phyloP scores from a whole-genome alignment of 805 yeast genomes.

The Saccharomycopsis synnaedendra region DNA sequence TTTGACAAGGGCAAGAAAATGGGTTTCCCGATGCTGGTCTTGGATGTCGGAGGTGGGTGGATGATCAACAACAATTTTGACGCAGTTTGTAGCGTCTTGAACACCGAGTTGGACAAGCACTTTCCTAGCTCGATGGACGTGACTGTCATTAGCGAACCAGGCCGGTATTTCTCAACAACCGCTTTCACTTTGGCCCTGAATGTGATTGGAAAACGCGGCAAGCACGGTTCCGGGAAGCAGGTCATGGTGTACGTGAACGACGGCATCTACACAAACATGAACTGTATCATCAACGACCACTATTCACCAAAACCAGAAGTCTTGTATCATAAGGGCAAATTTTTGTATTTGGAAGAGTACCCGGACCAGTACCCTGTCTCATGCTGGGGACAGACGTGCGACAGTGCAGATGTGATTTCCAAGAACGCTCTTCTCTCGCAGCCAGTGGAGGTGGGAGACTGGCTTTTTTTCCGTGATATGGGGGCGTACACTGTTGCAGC shows the following conservation, averaged over 20 bases:
- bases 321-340: constrained; percentile 41
- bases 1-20: constrained; percentile 45
- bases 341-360: constrained; percentile 24
- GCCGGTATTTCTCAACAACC: constrained; percentile 76
- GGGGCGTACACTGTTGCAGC: constrained; percentile 95
- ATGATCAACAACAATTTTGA: constrained; percentile 46
- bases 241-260: constrained; percentile 79
- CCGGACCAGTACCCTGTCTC: constrained; percentile 31
- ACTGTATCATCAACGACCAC: constrained; percentile 88
- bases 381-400: constrained; percentile 98
- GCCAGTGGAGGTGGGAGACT: constrained; percentile 73
- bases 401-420: constrained; percentile 81
- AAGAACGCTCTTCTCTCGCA: constrained; percentile 39
- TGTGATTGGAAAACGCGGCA: constrained; percentile 72
- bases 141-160: constrained; percentile 81
- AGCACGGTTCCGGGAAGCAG: neutral
- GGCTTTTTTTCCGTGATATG: constrained; percentile 72
- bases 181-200: constrained; percentile 79
- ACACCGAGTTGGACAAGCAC: constrained; percentile 38
- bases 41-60: constrained; percentile 95
- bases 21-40: constrained; percentile 39
- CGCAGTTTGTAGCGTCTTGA: constrained; percentile 46
- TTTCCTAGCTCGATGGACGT: constrained; percentile 41
- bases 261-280: constrained; percentile 92
- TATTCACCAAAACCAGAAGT: constrained; percentile 66